A percentile compares a stretch with the other conserved stretches of the same genome.
These are phyloP conservation scores for Leavenworthia alabamica DNA, from an alignment of 345 rosid genomes.

Conservation along the genomic window DNA sequence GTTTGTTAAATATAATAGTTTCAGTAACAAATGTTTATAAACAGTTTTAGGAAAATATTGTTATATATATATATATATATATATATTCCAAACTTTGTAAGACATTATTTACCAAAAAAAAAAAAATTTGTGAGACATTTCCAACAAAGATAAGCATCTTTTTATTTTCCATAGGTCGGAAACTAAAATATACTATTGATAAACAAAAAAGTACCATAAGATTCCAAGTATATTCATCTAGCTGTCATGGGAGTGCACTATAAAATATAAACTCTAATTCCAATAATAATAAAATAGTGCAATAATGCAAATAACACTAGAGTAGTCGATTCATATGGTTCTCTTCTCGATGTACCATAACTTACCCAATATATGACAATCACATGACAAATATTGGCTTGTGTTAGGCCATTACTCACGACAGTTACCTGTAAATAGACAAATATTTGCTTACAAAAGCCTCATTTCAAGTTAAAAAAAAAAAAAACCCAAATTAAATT, in stretches of 20 bases:
- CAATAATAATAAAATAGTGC: slow-evolving; percentile 2
- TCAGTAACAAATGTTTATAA: not conserved
- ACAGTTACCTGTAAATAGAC: slow-evolving; percentile 12
- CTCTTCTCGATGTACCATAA: slow-evolving; percentile 13
- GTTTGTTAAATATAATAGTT: not conserved
- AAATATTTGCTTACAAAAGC: not conserved
- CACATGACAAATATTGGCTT: slow-evolving; percentile 25
- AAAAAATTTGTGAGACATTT: not conserved
- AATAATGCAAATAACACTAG: slow-evolving; percentile 1
- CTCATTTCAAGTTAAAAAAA: not conserved
- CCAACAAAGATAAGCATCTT: not conserved
- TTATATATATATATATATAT: too few relatives aligned
- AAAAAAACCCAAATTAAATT: not conserved
- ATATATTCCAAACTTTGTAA: too few relatives aligned
- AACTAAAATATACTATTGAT: not conserved
- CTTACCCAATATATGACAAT: not conserved
- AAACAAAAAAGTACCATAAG: slow-evolving; percentile 1
- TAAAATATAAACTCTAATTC: slow-evolving; percentile 12
- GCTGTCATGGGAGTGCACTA: slow-evolving; percentile 20
- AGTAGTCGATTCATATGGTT: slow-evolving; percentile 9
- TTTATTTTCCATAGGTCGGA: not conserved
- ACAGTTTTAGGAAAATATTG: not conserved
- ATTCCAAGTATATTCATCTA: slow-evolving; percentile 29
- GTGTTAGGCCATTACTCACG: slow-evolving; percentile 16
- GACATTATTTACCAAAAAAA: too few relatives aligned